Evolutionary conservation across 2,329 filamentous ascomycete genomes (phyloP).

Genomic region (Nakataea oryzae): DNA sequence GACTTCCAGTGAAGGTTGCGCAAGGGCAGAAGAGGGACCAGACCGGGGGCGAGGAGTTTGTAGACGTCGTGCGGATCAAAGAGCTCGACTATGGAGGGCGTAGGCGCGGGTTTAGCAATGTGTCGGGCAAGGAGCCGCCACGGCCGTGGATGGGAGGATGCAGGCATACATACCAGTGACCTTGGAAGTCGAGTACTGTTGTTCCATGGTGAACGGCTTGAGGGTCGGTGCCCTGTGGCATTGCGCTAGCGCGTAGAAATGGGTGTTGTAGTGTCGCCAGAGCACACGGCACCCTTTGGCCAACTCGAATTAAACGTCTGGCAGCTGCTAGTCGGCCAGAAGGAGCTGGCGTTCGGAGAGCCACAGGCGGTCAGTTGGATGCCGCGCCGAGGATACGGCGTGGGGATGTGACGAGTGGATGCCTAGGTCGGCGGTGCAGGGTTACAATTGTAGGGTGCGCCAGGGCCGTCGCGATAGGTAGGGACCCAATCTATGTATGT

Average conservation of each 20-base stretch:
- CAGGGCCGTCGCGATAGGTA: too few species aligned
- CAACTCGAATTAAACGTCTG: too few species aligned
- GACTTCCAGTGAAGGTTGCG: constrained; percentile 97
- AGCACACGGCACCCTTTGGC: too few species aligned
- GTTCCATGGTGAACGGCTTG: constrained; percentile 43
- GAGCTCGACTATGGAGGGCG: constrained; percentile 79
- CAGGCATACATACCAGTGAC: constrained; percentile 50
- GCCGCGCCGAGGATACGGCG: background rate
- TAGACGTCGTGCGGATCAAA: constrained; percentile 88
- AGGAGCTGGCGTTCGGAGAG: too few species aligned
- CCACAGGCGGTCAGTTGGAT: background rate
- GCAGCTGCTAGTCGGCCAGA: background rate
- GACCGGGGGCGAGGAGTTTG: constrained; percentile 65
- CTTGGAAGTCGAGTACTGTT: constrained; percentile 62
- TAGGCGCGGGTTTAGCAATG: constrained; percentile 5
- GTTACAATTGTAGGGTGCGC: background rate
- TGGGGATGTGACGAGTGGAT: too few species aligned
- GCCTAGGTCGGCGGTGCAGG: too few species aligned
- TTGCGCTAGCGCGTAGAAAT: background rate
- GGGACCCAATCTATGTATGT: too few species aligned
- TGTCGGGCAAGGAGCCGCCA: constrained; percentile 3
- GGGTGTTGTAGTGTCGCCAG: background rate
- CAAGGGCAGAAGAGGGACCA: constrained; percentile 71
- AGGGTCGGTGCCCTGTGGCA: background rate
- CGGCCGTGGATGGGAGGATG: background rate